phyloP scores from a whole-genome alignment of 441 rosid genomes.

The Mallotus repandus region DNA sequence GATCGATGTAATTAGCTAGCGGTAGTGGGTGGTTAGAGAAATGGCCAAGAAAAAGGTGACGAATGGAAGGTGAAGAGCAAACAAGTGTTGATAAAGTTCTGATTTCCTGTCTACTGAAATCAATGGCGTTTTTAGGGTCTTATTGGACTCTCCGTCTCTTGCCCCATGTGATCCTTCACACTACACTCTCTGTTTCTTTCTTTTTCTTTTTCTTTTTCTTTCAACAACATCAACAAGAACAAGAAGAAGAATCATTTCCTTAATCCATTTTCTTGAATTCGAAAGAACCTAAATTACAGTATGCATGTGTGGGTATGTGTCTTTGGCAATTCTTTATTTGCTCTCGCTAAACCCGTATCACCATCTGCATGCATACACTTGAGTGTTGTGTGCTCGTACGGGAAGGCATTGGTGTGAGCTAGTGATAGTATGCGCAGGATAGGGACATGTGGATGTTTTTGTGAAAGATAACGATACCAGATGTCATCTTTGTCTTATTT shows the following conservation, averaged over 20 bases:
- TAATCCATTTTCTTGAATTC: too few species aligned
- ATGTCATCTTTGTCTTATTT: background rate
- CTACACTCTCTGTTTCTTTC: background rate
- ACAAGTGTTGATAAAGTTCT: conserved; percentile 87
- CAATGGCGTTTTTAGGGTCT: conserved; percentile 51
- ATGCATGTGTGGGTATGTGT: too few species aligned
- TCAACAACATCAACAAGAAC: too few species aligned
- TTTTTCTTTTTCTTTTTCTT: too few species aligned
- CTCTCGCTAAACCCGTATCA: background rate
- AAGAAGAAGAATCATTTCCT: too few species aligned
- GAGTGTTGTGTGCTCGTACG: background rate
- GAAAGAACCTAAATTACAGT: too few species aligned
- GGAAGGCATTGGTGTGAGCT: background rate
- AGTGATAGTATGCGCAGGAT: background rate
- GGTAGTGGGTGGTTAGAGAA: conserved; percentile 26
- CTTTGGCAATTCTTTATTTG: too few species aligned
- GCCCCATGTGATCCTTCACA: conserved; percentile 16
- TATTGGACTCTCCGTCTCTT: conserved; percentile 36
- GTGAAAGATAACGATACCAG: background rate
- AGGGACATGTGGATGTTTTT: background rate
- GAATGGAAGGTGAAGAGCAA: conserved; percentile 53
- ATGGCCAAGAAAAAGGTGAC: conserved; percentile 48
- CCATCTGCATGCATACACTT: background rate
- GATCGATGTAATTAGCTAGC: too few species aligned
- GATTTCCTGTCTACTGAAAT: conserved; percentile 45